phyloP scores from a whole-genome alignment of 805 yeast species.

The Wickerhamiella occidentalis region DNA sequence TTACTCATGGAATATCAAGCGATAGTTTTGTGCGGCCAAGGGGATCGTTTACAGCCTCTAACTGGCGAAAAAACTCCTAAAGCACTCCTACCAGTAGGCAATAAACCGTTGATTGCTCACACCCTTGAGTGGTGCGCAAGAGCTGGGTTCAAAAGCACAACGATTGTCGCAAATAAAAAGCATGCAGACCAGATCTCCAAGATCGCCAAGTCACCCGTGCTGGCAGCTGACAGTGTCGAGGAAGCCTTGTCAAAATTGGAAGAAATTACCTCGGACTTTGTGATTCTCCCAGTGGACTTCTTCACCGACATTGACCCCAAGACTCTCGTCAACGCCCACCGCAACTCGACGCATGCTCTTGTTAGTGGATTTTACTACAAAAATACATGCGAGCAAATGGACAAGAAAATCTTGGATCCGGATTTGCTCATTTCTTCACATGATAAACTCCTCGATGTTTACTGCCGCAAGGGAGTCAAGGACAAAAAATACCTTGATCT shows the following conservation, averaged over 20 bases:
- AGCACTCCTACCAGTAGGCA: constrained; percentile 81
- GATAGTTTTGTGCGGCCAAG: constrained; percentile 78
- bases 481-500: constrained; percentile 58
- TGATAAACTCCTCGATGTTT: constrained; percentile 50
- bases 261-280: constrained; percentile 39
- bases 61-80: constrained; percentile 60
- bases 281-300: constrained; percentile 88
- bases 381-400: constrained; percentile 63
- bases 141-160: constrained; percentile 56
- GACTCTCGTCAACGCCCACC: constrained; percentile 67
- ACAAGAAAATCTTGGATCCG: constrained; percentile 57
- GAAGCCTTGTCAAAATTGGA: constrained; percentile 12
- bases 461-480: constrained; percentile 56
- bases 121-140: constrained; percentile 87
- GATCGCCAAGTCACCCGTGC: constrained; percentile 5
- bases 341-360: constrained; percentile 55
- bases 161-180: constrained; percentile 45
- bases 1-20: constrained; percentile 80
- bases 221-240: constrained; percentile 17
- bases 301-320: constrained; percentile 88
- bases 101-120: constrained; percentile 75
- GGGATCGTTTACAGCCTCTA: constrained; percentile 60
- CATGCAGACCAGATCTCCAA: constrained; percentile 35
- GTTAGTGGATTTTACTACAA: constrained; percentile 62
- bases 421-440: constrained; percentile 39